Percentiles rank a stretch among this genome's conserved stretches.
Evolutionary conservation across 2,329 filamentous ascomycete species (phyloP).

Genomic region (Fonsecaea pedrosoi): DNA sequence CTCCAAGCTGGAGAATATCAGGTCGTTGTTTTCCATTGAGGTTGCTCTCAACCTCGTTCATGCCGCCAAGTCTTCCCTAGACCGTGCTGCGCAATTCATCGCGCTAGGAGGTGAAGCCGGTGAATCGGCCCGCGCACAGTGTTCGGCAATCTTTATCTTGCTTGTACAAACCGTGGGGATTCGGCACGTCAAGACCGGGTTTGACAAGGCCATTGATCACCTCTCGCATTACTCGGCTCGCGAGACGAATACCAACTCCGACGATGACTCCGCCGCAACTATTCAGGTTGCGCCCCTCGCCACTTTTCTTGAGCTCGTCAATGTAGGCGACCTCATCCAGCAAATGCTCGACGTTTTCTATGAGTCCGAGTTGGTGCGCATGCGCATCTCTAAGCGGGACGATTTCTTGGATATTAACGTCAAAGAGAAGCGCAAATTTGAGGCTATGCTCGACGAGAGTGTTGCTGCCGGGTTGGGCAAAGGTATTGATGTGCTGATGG

Average conservation of each 20-base stretch:
- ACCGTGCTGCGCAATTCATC: conserved; percentile 83
- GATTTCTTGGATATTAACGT: conserved; percentile 92
- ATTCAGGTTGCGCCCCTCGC: conserved; percentile 79
- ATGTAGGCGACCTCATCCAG: conserved; percentile 95
- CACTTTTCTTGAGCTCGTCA: conserved; percentile 95
- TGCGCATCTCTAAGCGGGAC: conserved; percentile 85
- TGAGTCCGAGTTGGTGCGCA: conserved; percentile 85
- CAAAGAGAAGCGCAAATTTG: conserved; percentile 96
- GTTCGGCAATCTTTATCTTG: conserved; percentile 83
- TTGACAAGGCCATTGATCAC: conserved; percentile 90
- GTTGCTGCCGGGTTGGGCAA: conserved; percentile 96
- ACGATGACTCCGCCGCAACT: conserved; percentile 72
- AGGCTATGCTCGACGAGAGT: conserved; percentile 97
- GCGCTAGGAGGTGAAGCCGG: conserved; percentile 79
- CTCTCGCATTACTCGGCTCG: conserved; percentile 90
- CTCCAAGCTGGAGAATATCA: conserved; percentile 90
- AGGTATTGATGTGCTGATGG: conserved; percentile 97
- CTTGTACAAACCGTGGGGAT: conserved; percentile 84
- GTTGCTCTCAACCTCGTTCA: conserved; percentile 90
- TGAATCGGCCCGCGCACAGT: conserved; percentile 84
- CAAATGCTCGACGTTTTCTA: conserved; percentile 99
- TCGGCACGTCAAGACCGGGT: conserved; percentile 88
- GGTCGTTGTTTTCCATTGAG: conserved; percentile 94
- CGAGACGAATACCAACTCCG: conserved; percentile 65
- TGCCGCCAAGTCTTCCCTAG: conserved; percentile 83